A percentile compares a stretch with the other conserved stretches of the same genome.
Conservation (phyloP, 257 asterid species). For the Plectranthus barbatus region DNA sequence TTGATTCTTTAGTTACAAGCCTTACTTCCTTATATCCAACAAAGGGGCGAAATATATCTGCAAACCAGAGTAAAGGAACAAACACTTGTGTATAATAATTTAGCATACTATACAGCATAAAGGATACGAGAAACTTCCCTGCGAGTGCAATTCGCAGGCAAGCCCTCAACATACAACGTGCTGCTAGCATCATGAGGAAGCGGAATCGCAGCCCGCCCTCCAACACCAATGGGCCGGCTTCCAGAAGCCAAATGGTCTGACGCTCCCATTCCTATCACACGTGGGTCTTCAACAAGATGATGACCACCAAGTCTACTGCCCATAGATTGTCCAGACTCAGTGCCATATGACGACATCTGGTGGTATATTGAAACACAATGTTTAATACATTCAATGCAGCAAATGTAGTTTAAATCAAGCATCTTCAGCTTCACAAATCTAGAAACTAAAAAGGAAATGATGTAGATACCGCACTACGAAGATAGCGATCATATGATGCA, state of each 20-base stretch:
- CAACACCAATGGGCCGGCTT: slow-evolving; percentile 32
- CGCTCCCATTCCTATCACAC: slow-evolving; percentile 31
- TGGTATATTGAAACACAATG: slow-evolving; percentile 18
- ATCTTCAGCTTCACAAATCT: background rate
- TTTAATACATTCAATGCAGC: slow-evolving; percentile 5
- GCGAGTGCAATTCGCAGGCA: slow-evolving; percentile 57
- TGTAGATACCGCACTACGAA: slow-evolving; percentile 49
- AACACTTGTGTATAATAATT: slow-evolving; percentile 2
- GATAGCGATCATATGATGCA: slow-evolving; percentile 78
- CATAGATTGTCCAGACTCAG: slow-evolving; percentile 51
- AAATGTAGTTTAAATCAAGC: background rate
- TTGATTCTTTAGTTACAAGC: slow-evolving; percentile 66
- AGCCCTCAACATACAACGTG: slow-evolving; percentile 56
- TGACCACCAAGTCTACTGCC: slow-evolving; percentile 38
- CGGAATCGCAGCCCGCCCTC: slow-evolving; percentile 47
- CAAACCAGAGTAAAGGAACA: slow-evolving; percentile 35
- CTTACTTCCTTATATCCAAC: slow-evolving; percentile 78
- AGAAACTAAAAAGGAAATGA: background rate
- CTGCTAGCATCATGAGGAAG: slow-evolving; percentile 86
- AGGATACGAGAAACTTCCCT: slow-evolving; percentile 94
- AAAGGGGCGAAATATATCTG: slow-evolving; percentile 88
- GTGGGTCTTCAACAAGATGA: slow-evolving; percentile 53
- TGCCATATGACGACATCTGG: slow-evolving; percentile 44
- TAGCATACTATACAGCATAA: slow-evolving; percentile 6
- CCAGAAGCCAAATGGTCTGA: slow-evolving; percentile 35